Evolutionary conservation across 2,329 filamentous ascomycete species (phyloP).

Genomic region (Aspergillus sclerotialis): DNA sequence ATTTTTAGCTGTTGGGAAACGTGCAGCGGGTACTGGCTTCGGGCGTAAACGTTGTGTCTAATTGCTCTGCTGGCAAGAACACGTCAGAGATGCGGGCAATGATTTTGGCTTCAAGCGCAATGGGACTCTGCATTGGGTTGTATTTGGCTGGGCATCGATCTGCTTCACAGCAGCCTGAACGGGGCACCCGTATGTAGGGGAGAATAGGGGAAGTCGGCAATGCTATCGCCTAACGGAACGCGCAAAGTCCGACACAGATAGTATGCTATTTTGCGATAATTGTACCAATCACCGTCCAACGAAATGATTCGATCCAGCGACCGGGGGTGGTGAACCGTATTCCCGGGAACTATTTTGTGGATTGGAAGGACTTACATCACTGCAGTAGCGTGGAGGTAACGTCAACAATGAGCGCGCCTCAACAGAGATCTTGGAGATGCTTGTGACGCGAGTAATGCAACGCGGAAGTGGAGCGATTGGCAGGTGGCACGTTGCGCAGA

Average conservation of each 20-base stretch:
- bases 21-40: slow-evolving; percentile 29
- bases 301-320: slow-evolving; percentile 9
- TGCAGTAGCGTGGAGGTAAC: slow-evolving; percentile 15
- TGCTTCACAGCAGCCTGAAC: slow-evolving; percentile 29
- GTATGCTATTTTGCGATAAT: slow-evolving; percentile 13
- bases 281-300: slow-evolving; percentile 11
- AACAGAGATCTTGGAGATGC: no score
- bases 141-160: slow-evolving; percentile 32
- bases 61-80: slow-evolving; percentile 37
- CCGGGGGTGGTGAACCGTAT: slow-evolving; percentile 1
- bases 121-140: slow-evolving; percentile 16
- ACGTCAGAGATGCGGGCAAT: slow-evolving; percentile 36
- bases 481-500: slow-evolving; percentile 22
- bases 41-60: slow-evolving; percentile 26
- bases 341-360: slow-evolving; percentile 8
- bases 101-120: slow-evolving; percentile 18
- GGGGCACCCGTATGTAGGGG: slow-evolving; percentile 12
- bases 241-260: slow-evolving; percentile 15
- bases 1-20: slow-evolving; percentile 53
- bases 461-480: slow-evolving; percentile 2
- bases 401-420: slow-evolving; percentile 20
- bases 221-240: slow-evolving; percentile 21
- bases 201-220: slow-evolving; percentile 25
- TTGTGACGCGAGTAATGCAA: slow-evolving; percentile 1
- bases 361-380: slow-evolving; percentile 10